Evolutionary conservation across 805 yeast species (phyloP), one percentile per base, ranked within the genome.

Genomic region (Starmerella vaccinii): DNA sequence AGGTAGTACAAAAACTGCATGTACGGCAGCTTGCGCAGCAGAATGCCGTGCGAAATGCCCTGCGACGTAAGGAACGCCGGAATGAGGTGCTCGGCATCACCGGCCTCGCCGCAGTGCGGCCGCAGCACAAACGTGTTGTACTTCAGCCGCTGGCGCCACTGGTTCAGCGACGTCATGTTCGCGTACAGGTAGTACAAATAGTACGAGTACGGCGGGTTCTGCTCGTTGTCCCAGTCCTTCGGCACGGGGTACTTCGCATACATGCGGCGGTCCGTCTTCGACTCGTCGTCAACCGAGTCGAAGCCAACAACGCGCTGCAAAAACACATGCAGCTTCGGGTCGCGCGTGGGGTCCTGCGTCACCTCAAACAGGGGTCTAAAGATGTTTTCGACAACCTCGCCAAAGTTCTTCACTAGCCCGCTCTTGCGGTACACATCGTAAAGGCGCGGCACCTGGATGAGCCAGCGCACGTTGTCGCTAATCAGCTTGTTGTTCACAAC

Each of bases 61-160:
- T 90, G 94, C 1, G 97, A 81, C 1, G 92, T 78, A 61, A 92
- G 68, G 61, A 84, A 92, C 1, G 98, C 89, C 46, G 89, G 76
- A 41, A 89, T 85, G 63, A 94, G 73, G 71, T 92, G 98, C 63
- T 92, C 97, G 1, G 97, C 97, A 63, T 92, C 98, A 53, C 99
- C 99, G n/a, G 98, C 99, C 68, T 92, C 99, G 56, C 99, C 99
- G 59, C 95, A 86, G 67, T 92, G 99, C 3, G 99, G 99, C 61
- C 98, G 77, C 60, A 92, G 71, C n/a, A 87, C 94, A 68, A 92
- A 82, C 0, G 97, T 89, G 65, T 84, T 89, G 68, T 78, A 84
- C 0, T 84, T 83, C 51, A 89, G 75, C 51, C 71, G 74, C 30
- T 73, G 69, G 68, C 99, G 78, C 79, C 90, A 83, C 56, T 82